These are phyloP conservation scores for Candida dubliniensis DNA, from an alignment of 1,139 yeast genomes.

Conservation along the genomic window DNA sequence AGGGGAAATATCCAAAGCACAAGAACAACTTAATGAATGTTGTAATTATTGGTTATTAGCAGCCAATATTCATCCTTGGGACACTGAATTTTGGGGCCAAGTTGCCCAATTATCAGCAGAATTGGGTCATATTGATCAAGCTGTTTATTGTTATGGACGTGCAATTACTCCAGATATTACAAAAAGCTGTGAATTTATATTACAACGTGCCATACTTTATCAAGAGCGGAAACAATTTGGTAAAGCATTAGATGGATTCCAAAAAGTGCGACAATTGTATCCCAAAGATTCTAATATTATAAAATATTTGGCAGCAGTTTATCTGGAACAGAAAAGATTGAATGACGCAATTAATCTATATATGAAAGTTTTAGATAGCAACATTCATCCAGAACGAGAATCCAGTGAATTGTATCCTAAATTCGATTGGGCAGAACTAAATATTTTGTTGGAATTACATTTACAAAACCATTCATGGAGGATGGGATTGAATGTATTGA, in stretches of 20 bases:
- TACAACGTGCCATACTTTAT: slow-evolving; percentile 65
- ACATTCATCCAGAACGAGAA: slow-evolving; percentile 38
- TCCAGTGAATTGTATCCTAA: slow-evolving; percentile 34
- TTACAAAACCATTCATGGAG: slow-evolving; percentile 64
- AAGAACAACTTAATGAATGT: slow-evolving; percentile 68
- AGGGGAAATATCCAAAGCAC: slow-evolving; percentile 77
- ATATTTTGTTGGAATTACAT: slow-evolving; percentile 78
- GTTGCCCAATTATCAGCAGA: slow-evolving; percentile 77
- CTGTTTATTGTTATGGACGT: slow-evolving; percentile 75
- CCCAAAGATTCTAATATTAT: slow-evolving; percentile 66
- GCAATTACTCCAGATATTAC: slow-evolving; percentile 61
- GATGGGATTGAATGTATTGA: slow-evolving; percentile 64
- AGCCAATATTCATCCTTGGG: slow-evolving; percentile 77
- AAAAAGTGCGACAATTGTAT: slow-evolving; percentile 55
- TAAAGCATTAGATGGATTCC: slow-evolving; percentile 75
- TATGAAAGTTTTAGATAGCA: slow-evolving; percentile 61
- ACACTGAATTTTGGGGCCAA: slow-evolving; percentile 78
- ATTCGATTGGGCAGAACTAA: slow-evolving; percentile 88
- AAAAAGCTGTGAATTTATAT: slow-evolving; percentile 53
- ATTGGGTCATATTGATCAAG: slow-evolving; percentile 74
- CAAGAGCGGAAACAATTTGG: slow-evolving; percentile 63
- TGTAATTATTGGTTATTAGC: slow-evolving; percentile 83
- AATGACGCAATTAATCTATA: slow-evolving; percentile 83
- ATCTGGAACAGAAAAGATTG: slow-evolving; percentile 71
- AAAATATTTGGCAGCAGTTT: slow-evolving; percentile 73